These are phyloP conservation scores for Hordeum vulgare DNA, from an alignment of 176 grass and related monocot genomes.

Conservation along the genomic window DNA sequence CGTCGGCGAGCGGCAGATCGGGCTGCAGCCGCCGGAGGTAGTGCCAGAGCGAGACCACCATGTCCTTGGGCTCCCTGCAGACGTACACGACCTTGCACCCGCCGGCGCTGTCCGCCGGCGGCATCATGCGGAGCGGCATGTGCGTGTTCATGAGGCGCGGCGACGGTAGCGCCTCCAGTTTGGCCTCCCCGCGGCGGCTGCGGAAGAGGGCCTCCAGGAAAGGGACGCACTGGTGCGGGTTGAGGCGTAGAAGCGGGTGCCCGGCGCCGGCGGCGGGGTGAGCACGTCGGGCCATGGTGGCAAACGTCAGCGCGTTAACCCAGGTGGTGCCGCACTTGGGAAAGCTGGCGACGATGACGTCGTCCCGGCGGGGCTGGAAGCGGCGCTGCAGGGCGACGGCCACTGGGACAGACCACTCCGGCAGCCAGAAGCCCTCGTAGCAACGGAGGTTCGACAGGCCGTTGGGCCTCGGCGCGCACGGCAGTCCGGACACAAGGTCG, in stretches of 20 bases:
- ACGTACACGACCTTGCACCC: neutral
- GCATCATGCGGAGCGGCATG: too few relatives aligned
- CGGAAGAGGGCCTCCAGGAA: neutral
- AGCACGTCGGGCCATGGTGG: neutral
- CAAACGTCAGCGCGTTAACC: slow-evolving; percentile 1
- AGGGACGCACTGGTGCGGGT: neutral
- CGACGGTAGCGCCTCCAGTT: too few relatives aligned
- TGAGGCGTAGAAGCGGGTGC: neutral
- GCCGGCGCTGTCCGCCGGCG: neutral
- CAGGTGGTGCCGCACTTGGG: slow-evolving; percentile 2
- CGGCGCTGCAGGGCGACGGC: neutral
- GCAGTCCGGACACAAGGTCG: too few relatives aligned
- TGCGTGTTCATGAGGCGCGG: too few relatives aligned
- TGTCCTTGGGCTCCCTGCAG: neutral
- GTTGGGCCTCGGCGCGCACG: too few relatives aligned
- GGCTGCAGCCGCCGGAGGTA: neutral
- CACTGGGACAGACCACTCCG: neutral
- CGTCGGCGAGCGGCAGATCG: neutral
- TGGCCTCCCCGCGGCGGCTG: neutral
- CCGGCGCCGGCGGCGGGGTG: neutral
- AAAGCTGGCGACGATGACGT: neutral
- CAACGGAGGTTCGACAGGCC: too few relatives aligned
- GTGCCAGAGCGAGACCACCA: neutral
- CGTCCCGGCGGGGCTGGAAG: neutral
- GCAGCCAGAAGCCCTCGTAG: too few relatives aligned